Evolutionary conservation across 2,329 filamentous ascomycete species (phyloP).

Genomic region (Blastomyces parvus): DNA sequence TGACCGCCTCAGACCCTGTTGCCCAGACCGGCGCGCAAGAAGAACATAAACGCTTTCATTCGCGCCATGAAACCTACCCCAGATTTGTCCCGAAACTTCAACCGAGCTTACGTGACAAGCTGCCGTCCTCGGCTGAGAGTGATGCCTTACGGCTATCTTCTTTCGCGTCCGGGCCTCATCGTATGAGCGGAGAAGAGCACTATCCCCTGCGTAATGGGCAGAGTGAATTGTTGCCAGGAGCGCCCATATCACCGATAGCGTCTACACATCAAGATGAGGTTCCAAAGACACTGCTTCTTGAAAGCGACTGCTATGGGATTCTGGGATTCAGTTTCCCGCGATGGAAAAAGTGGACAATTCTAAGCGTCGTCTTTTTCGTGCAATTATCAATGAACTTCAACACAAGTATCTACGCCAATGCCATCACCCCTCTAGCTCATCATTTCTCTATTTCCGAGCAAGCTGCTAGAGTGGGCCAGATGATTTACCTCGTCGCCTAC

Average conservation of each 20-base stretch:
- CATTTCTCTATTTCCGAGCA: slow-evolving; percentile 59
- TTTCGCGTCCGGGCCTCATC: not conserved
- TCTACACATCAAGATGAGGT: no score
- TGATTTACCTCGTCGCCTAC: slow-evolving; percentile 67
- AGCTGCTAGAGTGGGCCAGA: slow-evolving; percentile 60
- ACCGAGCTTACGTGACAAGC: not conserved
- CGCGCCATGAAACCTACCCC: not conserved
- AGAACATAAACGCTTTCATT: not conserved
- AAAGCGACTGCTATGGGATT: slow-evolving; percentile 54
- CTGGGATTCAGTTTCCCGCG: slow-evolving; percentile 52
- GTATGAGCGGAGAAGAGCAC: not conserved
- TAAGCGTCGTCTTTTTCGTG: slow-evolving; percentile 59
- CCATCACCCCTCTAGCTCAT: slow-evolving; percentile 50
- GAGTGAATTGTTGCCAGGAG: not conserved
- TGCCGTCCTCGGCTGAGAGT: not conserved
- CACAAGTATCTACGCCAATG: slow-evolving; percentile 62
- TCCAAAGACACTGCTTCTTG: slow-evolving; percentile 35
- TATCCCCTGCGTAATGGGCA: not conserved
- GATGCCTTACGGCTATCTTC: not conserved
- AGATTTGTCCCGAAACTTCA: not conserved
- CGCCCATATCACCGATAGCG: not conserved
- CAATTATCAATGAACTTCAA: slow-evolving; percentile 73
- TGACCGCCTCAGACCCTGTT: not conserved
- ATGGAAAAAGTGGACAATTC: slow-evolving; percentile 61
- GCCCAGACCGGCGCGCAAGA: not conserved